Evolutionary conservation across 768 basidiomycete species (phyloP).

Genomic region (Heimioporus sp.): DNA sequence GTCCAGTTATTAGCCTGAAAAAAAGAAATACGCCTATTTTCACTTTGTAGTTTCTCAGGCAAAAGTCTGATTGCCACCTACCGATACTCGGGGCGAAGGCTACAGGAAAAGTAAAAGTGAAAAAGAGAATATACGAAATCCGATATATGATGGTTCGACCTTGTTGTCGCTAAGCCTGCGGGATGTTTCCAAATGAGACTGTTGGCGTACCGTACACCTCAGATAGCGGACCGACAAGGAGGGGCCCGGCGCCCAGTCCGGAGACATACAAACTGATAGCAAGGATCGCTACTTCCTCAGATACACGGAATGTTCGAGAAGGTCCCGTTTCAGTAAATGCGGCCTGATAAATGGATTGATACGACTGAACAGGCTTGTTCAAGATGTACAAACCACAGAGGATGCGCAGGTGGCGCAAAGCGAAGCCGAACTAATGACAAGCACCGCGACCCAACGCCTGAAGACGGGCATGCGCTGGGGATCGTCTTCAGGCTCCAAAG

Average conservation of each 20-base stretch:
- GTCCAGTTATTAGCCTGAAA: constrained; percentile 57
- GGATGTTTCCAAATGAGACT: background rate
- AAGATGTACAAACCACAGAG: constrained; percentile 44
- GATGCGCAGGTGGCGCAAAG: constrained; percentile 56
- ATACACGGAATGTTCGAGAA: constrained; percentile 49
- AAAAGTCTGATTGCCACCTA: constrained; percentile 15
- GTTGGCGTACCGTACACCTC: constrained; percentile 32
- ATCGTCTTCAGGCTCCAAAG: constrained; percentile 40
- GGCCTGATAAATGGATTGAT: constrained; percentile 37
- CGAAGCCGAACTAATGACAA: constrained; percentile 45
- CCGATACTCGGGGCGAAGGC: constrained; percentile 70
- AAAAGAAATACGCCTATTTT: constrained; percentile 55
- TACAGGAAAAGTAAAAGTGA: constrained; percentile 65
- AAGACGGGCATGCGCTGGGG: constrained; percentile 39
- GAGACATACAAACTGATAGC: constrained; percentile 44
- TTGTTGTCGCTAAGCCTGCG: constrained; percentile 14
- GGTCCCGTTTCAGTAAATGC: constrained; percentile 63
- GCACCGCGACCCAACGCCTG: constrained; percentile 49
- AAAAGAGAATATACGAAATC: constrained; percentile 57
- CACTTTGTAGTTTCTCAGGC: background rate
- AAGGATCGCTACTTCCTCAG: constrained; percentile 49
- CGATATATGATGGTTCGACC: constrained; percentile 66
- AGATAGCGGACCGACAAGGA: constrained; percentile 41
- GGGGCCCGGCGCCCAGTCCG: constrained; percentile 35
- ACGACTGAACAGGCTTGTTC: background rate